Conservation (phyloP, 2,329 filamentous ascomycete genomes). For the Pestalotiopsis sp. region DNA sequence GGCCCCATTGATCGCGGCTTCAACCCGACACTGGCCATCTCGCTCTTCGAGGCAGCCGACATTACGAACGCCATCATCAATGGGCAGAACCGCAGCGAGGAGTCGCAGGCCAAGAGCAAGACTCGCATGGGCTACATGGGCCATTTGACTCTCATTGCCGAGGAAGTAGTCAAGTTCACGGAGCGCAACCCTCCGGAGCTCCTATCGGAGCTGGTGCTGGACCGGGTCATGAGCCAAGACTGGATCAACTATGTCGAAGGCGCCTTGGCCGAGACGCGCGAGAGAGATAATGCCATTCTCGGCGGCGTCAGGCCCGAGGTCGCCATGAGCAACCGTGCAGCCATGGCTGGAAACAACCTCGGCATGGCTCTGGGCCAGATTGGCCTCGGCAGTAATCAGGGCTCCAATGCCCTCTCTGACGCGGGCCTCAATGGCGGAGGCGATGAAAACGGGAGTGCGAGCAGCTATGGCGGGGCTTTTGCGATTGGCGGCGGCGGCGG, state of each 20-base stretch:
- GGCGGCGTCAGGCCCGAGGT: conserved; percentile 93
- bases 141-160: conserved; percentile 92
- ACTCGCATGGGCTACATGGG: conserved; percentile 97
- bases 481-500: conserved; percentile 67
- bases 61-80: conserved; percentile 91
- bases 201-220: conserved; percentile 79
- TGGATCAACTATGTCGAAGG: conserved; percentile 97
- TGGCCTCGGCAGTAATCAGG: conserved; percentile 36
- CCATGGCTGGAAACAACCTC: conserved; percentile 51
- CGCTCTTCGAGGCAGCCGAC: conserved; percentile 87
- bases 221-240: conserved; percentile 84
- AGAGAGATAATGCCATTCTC: conserved; percentile 97
- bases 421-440: conserved; percentile 75
- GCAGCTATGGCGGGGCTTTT: conserved; percentile 68
- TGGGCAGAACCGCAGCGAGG: conserved; percentile 84
- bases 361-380: conserved; percentile 53
- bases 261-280: conserved; percentile 87
- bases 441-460: conserved; percentile 60
- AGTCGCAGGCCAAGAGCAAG: conserved; percentile 78
- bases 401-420: conserved; percentile 73
- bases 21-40: conserved; percentile 86
- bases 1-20: conserved; percentile 96
- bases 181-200: conserved; percentile 90
- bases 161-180: conserved; percentile 98
- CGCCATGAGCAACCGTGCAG: conserved; percentile 77